These are phyloP conservation scores for Lachnellula subtilissima DNA, from an alignment of 2,329 filamentous ascomycete species.

Conservation along the genomic window DNA sequence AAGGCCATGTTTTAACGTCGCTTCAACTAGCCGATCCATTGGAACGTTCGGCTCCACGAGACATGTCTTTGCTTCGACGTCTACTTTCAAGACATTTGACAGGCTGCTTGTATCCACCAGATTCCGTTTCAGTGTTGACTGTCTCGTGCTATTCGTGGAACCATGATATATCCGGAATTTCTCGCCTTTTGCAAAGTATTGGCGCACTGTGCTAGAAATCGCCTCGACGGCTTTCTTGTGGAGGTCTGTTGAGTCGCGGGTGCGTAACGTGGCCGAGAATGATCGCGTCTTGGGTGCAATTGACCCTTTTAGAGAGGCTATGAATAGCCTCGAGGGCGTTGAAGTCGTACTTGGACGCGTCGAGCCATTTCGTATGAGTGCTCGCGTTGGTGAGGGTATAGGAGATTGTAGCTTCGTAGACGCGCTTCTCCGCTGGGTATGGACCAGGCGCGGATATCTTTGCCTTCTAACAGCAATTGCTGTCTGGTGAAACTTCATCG, in stretches of 20 bases:
- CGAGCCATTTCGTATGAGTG: too few relatives aligned
- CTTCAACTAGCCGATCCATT: conserved; percentile 60
- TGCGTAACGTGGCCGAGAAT: too few relatives aligned
- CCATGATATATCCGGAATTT: conserved; percentile 55
- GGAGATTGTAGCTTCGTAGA: too few relatives aligned
- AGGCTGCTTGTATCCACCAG: conserved; percentile 45
- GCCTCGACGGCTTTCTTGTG: too few relatives aligned
- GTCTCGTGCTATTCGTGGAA: conserved; percentile 49
- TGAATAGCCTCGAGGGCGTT: too few relatives aligned
- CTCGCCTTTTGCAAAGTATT: conserved; percentile 43
- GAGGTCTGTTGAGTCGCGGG: too few relatives aligned
- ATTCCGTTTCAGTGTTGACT: conserved; percentile 36
- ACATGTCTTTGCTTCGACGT: conserved; percentile 38
- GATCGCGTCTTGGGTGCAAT: too few relatives aligned
- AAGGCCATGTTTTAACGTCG: conserved; percentile 49
- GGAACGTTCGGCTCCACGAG: conserved; percentile 65
- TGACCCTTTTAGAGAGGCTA: too few relatives aligned
- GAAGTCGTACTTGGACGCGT: too few relatives aligned
- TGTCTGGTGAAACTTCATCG: conserved; percentile 18
- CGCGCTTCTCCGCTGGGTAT: too few relatives aligned
- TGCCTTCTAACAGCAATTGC: conserved; percentile 17
- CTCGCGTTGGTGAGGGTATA: too few relatives aligned
- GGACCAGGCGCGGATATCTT: neutral
- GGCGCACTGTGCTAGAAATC: neutral
- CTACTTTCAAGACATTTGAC: conserved; percentile 42